phyloP scores from a whole-genome alignment of 192 early-diverging fungal species.

The Gamsiella multidivaricata region DNA sequence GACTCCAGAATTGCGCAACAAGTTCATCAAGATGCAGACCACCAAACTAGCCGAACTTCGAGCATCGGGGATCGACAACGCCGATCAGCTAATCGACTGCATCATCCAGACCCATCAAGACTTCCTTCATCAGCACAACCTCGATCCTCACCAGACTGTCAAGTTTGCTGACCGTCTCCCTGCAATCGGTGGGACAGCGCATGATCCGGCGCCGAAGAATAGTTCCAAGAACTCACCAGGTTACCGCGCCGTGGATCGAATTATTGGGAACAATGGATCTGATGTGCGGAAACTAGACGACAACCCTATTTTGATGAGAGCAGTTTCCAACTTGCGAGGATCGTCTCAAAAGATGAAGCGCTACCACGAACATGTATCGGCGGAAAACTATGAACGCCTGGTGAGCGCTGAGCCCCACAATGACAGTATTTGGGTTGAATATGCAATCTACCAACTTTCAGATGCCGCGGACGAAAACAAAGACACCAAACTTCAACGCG shows the following conservation, averaged over 20 bases:
- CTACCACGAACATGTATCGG: conserved; percentile 7
- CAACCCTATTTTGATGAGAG: conserved; percentile 13
- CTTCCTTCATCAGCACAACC: conserved; percentile 18
- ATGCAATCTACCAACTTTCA: conserved; percentile 11
- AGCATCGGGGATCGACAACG: conserved; percentile 41
- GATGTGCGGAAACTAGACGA: not conserved
- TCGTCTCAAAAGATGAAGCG: conserved; percentile 6
- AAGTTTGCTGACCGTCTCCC: conserved; percentile 39
- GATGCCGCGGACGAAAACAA: not conserved
- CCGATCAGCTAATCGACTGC: conserved; percentile 28
- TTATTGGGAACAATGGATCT: not conserved
- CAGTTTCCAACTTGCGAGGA: conserved; percentile 10
- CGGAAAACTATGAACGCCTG: conserved; percentile 13
- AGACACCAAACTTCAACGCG: not conserved
- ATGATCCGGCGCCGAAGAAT: not conserved
- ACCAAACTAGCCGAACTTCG: conserved; percentile 42
- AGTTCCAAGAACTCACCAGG: not conserved
- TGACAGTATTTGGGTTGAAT: conserved; percentile 29
- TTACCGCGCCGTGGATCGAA: not conserved
- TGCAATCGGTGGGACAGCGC: not conserved
- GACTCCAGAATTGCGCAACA: conserved; percentile 5
- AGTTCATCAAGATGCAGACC: conserved; percentile 35
- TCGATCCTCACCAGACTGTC: conserved; percentile 11
- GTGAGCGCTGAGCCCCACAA: not conserved
- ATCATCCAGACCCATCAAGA: conserved; percentile 41